Base-by-base conservation (phyloP, 805 yeast species). In the Ogataea methylovora region DNA sequence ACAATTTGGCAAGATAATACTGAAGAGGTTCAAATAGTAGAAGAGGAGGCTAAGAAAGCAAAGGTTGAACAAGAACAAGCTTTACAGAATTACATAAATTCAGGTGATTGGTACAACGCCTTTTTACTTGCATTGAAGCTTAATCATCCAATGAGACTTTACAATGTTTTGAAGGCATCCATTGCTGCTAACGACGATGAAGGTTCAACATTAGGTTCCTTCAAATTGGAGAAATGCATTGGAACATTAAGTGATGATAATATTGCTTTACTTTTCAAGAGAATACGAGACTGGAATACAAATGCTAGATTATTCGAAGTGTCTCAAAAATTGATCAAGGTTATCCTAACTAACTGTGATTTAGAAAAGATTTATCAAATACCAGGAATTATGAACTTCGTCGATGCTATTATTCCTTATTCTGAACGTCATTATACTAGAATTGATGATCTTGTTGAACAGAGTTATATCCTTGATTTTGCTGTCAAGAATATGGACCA, bases 231-330 rank as follows among this genome's bases (percentile, higher is more conserved):
- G 46, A 53, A 63, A 12, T 72, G 80, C 9, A 71, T 92, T 27
- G 62, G 69, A 4, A 54, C 58, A 10, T 66, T 92, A 36, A 71
- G 64, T 18, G 63, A 72, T 23, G 81, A 76, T 2, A 84, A 82
- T 48, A 57, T 88, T 17, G 46, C 69, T 27, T 52, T 64, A 10
- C 56, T 92, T 17, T 71, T 92, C 55, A 73, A 74, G 49, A 78
- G 94, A 48, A 67, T 88, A 15, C 74, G 97, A 47, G 95, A 86
- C 52, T 92, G 99, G 99, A 92, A 92, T 55, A 80, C 94, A 29
- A 90, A 86, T 56, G 82, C 84, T 34, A 76, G 77, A 49, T 78
- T 85, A 24, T 84, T 84, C 50, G 76, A 72, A 33, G 72, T 85
- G 36, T 84, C 95, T 10, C 98, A 90, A 58, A 77, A 76, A 38